A percentile compares a stretch with the other conserved stretches of the same genome.
Conservation (phyloP, 345 rosid species). For the Eutrema yunnanense region DNA sequence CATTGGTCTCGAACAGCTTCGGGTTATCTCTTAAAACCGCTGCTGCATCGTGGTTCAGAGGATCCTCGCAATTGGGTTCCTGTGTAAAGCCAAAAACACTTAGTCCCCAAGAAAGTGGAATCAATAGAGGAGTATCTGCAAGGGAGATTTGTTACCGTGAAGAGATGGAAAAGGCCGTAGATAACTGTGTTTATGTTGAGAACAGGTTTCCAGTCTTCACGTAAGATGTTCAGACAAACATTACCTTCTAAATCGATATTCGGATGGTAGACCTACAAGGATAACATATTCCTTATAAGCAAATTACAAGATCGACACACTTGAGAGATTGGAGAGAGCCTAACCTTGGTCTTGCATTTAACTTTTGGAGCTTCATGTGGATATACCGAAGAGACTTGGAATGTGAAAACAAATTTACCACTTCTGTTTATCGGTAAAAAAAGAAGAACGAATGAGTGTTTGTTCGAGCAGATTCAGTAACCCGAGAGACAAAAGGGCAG, state of each 20-base stretch:
- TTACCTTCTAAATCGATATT: constrained; percentile 97
- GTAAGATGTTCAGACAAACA: constrained; percentile 84
- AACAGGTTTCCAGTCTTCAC: constrained; percentile 99
- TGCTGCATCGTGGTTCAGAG: constrained; percentile 90
- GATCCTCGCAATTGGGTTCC: constrained; percentile 95
- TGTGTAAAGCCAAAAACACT: constrained; percentile 19
- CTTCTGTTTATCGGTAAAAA: constrained; percentile 29
- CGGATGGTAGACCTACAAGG: constrained; percentile 76
- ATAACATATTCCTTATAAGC: neutral
- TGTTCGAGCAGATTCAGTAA: neutral
- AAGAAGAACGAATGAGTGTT: neutral
- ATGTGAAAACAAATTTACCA: constrained; percentile 82
- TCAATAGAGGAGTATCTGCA: neutral
- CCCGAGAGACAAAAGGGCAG: neutral
- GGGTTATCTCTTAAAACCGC: constrained; percentile 86
- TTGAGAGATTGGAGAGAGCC: neutral
- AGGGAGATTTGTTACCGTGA: constrained; percentile 51
- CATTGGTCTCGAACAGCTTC: constrained; percentile 53
- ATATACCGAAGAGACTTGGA: constrained; percentile 79
- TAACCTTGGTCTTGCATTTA: constrained; percentile 95
- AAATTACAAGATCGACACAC: neutral
- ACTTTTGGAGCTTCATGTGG: constrained; percentile 98
- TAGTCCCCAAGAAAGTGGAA: neutral
- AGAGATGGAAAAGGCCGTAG: constrained; percentile 87
- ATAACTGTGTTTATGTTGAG: constrained; percentile 87